Base-by-base conservation (phyloP, 805 yeast genomes). In the Danielia reshetovae region DNA sequence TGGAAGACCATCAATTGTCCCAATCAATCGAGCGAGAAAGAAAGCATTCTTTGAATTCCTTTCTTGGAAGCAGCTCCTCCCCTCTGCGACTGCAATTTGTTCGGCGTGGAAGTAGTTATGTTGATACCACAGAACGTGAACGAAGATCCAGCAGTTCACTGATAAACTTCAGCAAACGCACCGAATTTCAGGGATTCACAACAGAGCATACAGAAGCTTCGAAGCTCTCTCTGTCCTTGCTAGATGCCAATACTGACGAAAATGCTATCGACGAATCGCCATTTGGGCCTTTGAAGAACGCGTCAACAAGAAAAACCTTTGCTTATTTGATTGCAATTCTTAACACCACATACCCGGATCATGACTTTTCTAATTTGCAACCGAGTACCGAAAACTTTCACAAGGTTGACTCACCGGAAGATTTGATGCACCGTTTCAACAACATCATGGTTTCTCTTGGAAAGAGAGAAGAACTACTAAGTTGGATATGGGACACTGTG, bases 301-400 rank as follows among this genome's bases (percentile, higher is more conserved):
- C 82, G n/a, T 79, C 93, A 1, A 83, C 95, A 29, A 74, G 96
- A 44, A 82, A 87, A 58, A 80, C 89, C 2, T 93, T 90, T 65
- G 93, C 96, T 0, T 85, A 89, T 54, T 66, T 93, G 30, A 85
- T 93, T 39, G 93, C 95, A 1, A 88, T 89, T 23, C 69, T 93
- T 34, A 93, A 93, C 57, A 85, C 94, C 6, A 81, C 94, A 4
- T 90, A 85, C 54, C 97, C 98, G 0, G 98, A 93, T 57, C 96
- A 93, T 52, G 98, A 93, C 54, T 93, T 90, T 51, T 75, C 94
- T 9, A 74, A 82, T 17, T 73, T 93, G 42, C 87, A 85, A 52
- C 98, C 98, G 2, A 74, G 85, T n/a, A 75, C 76, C 5, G 68
- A 64, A 15, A 70, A 75, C 29, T 67, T 67, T 38, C 69, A 62